phyloP scores from a whole-genome alignment of 345 rosid genomes.

The Salix purpurea region DNA sequence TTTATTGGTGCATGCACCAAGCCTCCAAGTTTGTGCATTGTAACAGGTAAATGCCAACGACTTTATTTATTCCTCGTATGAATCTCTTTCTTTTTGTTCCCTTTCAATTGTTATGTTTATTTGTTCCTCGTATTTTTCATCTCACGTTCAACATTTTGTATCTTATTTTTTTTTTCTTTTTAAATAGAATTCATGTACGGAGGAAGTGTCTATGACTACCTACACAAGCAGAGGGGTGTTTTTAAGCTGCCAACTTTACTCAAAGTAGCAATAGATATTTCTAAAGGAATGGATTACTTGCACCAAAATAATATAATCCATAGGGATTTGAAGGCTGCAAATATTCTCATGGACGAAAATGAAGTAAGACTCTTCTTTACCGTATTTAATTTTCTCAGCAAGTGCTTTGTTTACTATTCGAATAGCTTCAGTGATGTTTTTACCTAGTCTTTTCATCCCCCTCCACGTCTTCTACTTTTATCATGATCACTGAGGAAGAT shows the following conservation, averaged over 20 bases:
- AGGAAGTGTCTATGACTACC: slow-evolving; percentile 97
- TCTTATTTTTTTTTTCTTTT: slow-evolving; percentile 1
- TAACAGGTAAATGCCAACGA: slow-evolving; percentile 56
- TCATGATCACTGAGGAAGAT: not conserved
- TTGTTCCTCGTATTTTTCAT: not conserved
- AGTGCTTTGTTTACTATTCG: not conserved
- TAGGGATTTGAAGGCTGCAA: slow-evolving; percentile 94
- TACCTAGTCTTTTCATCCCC: not conserved
- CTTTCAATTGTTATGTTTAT: not conserved
- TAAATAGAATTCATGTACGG: slow-evolving; percentile 82
- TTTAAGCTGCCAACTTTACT: slow-evolving; percentile 86
- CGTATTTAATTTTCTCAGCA: not conserved
- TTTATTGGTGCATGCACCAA: slow-evolving; percentile 97
- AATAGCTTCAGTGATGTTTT: not conserved
- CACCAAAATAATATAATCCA: slow-evolving; percentile 95
- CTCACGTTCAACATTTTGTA: slow-evolving; percentile 1
- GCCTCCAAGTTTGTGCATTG: slow-evolving; percentile 84
- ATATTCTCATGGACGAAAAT: slow-evolving; percentile 95
- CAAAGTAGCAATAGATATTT: slow-evolving; percentile 86
- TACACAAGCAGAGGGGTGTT: slow-evolving; percentile 85
- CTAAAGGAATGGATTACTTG: slow-evolving; percentile 97
- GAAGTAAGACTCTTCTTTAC: slow-evolving; percentile 50
- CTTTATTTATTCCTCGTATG: not conserved
- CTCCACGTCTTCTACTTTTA: not conserved
- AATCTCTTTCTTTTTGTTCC: not conserved